A percentile compares a stretch with the other conserved stretches of the same genome.
These are phyloP conservation scores for Hypomyces rosellus DNA, from an alignment of 2,329 filamentous ascomycete genomes.

Conservation along the genomic window DNA sequence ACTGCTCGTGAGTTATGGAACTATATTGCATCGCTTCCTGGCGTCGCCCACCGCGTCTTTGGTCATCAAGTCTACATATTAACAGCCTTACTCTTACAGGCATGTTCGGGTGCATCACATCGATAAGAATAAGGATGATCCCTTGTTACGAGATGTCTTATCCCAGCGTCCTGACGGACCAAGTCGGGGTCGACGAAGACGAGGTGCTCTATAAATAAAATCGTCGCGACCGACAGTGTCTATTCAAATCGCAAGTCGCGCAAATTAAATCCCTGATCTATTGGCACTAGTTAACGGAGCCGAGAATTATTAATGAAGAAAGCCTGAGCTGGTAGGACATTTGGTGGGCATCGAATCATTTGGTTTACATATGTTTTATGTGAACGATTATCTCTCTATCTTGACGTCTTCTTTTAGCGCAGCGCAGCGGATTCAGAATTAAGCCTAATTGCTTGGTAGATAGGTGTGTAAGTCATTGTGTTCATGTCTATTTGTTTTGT, in stretches of 20 bases:
- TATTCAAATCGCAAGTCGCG: too few species aligned
- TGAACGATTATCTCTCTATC: neutral
- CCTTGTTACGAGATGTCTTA: slow-evolving; percentile 72
- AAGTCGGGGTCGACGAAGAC: slow-evolving; percentile 69
- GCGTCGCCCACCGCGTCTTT: too few species aligned
- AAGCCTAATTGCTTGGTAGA: too few species aligned
- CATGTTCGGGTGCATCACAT: slow-evolving; percentile 90
- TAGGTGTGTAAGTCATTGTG: neutral
- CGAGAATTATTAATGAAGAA: neutral
- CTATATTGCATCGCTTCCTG: too few species aligned
- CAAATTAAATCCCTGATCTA: too few species aligned
- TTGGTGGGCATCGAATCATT: neutral
- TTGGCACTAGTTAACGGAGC: too few species aligned
- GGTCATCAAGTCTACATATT: slow-evolving; percentile 1
- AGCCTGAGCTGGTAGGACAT: neutral
- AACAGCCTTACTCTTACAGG: slow-evolving; percentile 37
- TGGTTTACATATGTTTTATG: too few species aligned
- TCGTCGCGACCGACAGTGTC: neutral
- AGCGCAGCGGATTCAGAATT: slow-evolving; percentile 1
- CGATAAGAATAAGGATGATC: slow-evolving; percentile 86
- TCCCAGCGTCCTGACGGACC: slow-evolving; percentile 80
- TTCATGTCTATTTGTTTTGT: neutral
- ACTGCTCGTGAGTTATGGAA: too few species aligned
- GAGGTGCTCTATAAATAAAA: slow-evolving; percentile 35
- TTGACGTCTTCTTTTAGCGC: neutral